Base-by-base conservation (phyloP, 2,329 filamentous ascomycete species). In the Botrytis tulipae region DNA sequence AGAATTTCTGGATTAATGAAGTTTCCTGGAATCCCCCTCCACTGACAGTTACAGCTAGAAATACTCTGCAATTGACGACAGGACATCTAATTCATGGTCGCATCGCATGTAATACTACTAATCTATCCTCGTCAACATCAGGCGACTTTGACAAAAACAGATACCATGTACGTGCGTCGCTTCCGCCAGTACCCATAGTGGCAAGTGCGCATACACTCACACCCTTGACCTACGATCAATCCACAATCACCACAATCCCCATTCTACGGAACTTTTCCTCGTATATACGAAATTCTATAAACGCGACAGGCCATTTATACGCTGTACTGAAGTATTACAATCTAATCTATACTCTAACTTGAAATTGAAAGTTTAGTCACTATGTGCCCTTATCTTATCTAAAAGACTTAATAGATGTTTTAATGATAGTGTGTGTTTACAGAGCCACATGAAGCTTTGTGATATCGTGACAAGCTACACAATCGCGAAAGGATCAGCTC, bases 341-440 rank as follows among this genome's bases (percentile, higher is more conserved):
- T 57, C 16, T 9, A 42, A 42, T 42, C n/a, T 18, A 54, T 3
- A 20, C 20, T n/a, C 12, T 25, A 57, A 67, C 16, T 29, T 54
- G 48, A 57, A 40, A 42, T 42, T 16, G 5, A 9, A 16, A 22
- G 16, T 32, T 22, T 14, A 57, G 1, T 35, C 40, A 18, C 9
- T n/a, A 57, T 57, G 3, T 16, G 8, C 35, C 48, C 35, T 8
- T 42, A 68, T 25, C 5, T 37, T 42, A 68, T 68, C 66, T 68
- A 57, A 42, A 68, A 68, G 16, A 57, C 66, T 57, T 68, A 57
- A 57, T 68, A 68, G 48, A 68, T 57, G 40, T 68, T 37, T 42
- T 42, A 12, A 68, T 57, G 9, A 16, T 32, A 22, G 29, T 32
- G 18, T 35, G 18, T 16, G 12, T 5, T 12, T 22, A 42, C 7